Conservation (phyloP, 306 rosid genomes). For the Senna siamea region DNA sequence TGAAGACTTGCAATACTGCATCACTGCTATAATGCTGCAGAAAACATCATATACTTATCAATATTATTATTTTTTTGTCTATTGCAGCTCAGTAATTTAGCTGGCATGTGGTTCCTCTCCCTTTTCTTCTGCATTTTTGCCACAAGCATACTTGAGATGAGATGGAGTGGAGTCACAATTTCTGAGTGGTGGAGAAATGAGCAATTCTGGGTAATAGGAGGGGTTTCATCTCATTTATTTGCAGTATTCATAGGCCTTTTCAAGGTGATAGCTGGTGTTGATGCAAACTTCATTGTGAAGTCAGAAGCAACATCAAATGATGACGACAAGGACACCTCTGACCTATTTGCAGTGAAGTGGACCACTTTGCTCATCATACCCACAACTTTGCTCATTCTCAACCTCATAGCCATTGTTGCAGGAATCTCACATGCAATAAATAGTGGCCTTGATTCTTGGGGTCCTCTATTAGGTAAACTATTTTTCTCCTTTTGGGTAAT, state of each 20-base stretch:
- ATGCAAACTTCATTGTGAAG: constrained; percentile 58
- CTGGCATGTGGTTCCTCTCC: constrained; percentile 70
- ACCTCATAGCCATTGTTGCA: constrained; percentile 64
- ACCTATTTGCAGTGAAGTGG: constrained; percentile 55
- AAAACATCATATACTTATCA: not conserved
- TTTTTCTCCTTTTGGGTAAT: constrained; percentile 73
- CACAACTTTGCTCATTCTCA: constrained; percentile 63
- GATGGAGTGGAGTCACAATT: constrained; percentile 72
- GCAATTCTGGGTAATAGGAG: constrained; percentile 80
- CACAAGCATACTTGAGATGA: constrained; percentile 70
- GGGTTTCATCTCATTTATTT: constrained; percentile 67
- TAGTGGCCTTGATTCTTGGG: constrained; percentile 65
- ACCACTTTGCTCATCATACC: constrained; percentile 73
- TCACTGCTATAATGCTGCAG: too few relatives aligned
- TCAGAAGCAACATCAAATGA: constrained; percentile 37
- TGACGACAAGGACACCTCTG: constrained; percentile 36
- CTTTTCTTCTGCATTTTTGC: constrained; percentile 67
- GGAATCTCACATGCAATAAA: constrained; percentile 71
- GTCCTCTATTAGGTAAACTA: constrained; percentile 68
- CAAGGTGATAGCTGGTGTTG: constrained; percentile 62
- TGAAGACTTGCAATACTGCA: too few relatives aligned
- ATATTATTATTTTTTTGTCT: constrained; percentile 7
- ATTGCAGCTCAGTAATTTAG: constrained; percentile 55
- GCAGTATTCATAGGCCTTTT: constrained; percentile 67
- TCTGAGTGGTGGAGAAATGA: constrained; percentile 88